phyloP scores from a whole-genome alignment of 176 grass and related monocot genomes.

The Triticum aestivum region IWGSC_CS_RefSeq_v2.1 NC_057804.1:538154147-538154646 shows the following conservation, averaged over 20 bases:
- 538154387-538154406: background rate
- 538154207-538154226: background rate
- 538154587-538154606: constrained; percentile 1
- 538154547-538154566: background rate
- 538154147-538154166: background rate
- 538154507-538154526: constrained; percentile 2
- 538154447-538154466: background rate
- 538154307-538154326: background rate
- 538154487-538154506: background rate
- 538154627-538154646: background rate
- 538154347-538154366: background rate
- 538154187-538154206: background rate
- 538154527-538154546: background rate
- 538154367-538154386: background rate
- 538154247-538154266: background rate
- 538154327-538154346: background rate
- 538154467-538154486: background rate
- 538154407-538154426: constrained; percentile 2
- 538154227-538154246: background rate
- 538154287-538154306: background rate
- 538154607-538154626: background rate
- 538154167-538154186: background rate
- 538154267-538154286: background rate
- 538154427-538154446: background rate
- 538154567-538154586: background rate